These are phyloP conservation scores for Hypoxylon sp. DNA, from an alignment of 2,329 filamentous ascomycete genomes.

Conservation along the genomic window DNA sequence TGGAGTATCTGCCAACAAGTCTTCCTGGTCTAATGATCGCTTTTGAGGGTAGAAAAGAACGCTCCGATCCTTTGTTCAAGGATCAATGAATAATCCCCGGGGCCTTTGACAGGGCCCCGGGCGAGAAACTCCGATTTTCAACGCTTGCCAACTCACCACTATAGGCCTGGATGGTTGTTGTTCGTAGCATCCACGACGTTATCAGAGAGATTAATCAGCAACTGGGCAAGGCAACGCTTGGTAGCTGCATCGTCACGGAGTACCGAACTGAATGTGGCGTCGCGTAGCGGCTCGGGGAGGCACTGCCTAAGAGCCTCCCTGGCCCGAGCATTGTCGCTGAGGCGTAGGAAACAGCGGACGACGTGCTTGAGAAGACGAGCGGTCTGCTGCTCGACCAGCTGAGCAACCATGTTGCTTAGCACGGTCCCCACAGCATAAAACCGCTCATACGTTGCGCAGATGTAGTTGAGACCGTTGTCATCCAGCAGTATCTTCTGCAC, in stretches of 20 bases:
- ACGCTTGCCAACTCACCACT: not conserved
- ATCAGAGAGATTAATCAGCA: conserved; percentile 95
- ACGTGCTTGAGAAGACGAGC: conserved; percentile 96
- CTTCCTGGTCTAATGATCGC: no score
- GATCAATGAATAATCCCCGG: not conserved
- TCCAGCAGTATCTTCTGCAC: conserved; percentile 98
- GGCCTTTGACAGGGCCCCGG: not conserved
- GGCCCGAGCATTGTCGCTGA: conserved; percentile 95
- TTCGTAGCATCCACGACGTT: conserved; percentile 68
- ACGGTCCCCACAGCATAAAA: conserved; percentile 99
- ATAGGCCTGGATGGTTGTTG: conserved; percentile 41
- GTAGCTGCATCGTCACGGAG: conserved; percentile 96
- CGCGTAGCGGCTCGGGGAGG: conserved; percentile 95
- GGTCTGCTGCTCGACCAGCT: conserved; percentile 97
- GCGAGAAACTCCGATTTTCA: not conserved
- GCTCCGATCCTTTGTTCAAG: not conserved
- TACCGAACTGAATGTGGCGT: conserved; percentile 96
- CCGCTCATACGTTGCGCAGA: conserved; percentile 97
- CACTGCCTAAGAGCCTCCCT: conserved; percentile 95
- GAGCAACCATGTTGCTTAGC: conserved; percentile 97
- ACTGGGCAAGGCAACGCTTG: conserved; percentile 95
- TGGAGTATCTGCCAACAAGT: no score
- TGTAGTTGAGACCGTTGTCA: conserved; percentile 96
- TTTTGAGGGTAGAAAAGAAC: no score
- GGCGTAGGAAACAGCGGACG: conserved; percentile 90